Evolutionary conservation across 208 protist species (phyloP).

Genomic region (Crithidia bombi): DNA sequence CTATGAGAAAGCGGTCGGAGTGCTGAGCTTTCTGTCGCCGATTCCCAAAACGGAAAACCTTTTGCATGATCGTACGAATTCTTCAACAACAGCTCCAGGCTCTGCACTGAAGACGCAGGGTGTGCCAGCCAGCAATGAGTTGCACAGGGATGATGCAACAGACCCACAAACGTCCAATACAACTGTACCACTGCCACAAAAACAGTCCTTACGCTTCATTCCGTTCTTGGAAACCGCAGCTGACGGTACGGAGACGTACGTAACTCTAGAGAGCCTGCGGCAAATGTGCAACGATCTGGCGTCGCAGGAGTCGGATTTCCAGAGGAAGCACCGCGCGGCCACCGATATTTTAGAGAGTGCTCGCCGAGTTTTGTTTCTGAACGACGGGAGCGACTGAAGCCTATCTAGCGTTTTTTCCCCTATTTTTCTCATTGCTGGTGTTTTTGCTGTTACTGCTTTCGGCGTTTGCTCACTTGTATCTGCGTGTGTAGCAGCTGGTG

Average conservation of each 20-base stretch:
- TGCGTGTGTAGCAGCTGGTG: not conserved
- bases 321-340: constrained; percentile 46
- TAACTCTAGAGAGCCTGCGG: constrained; percentile 65
- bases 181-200: not conserved
- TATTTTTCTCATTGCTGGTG: not conserved
- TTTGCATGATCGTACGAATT: constrained; percentile 16
- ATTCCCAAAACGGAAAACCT: not conserved
- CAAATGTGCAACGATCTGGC: constrained; percentile 60
- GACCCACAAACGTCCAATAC: not conserved
- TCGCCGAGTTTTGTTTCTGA: constrained; percentile 49
- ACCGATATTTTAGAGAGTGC: constrained; percentile 57
- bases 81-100: not conserved
- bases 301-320: constrained; percentile 53
- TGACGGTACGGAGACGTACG: constrained; percentile 46
- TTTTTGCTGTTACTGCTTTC: not conserved
- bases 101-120: not conserved
- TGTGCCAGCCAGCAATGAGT: not conserved
- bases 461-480: not conserved
- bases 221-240: constrained; percentile 50
- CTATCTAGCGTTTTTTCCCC: not conserved
- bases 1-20: not conserved
- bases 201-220: constrained; percentile 43
- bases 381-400: constrained; percentile 12
- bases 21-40: not conserved
- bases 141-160: not conserved